Percentiles rank a stretch among this genome's conserved stretches.
Evolutionary conservation across 306 rosid genomes (phyloP).

Genomic region (Hippophae tibetana): DNA sequence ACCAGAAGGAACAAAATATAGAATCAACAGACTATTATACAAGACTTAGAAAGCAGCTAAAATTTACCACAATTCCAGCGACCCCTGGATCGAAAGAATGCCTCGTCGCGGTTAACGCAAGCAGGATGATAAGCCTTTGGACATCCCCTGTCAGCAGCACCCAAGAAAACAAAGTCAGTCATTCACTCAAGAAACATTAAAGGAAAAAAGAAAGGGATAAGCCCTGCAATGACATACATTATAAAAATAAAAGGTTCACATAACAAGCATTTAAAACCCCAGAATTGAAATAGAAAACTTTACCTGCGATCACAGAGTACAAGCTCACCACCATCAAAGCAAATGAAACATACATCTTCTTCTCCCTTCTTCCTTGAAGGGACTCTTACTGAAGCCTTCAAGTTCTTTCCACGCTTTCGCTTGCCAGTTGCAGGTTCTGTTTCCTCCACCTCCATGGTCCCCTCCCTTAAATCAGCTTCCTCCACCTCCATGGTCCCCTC

Average conservation of each 20-base stretch:
- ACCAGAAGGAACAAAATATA: too few relatives aligned
- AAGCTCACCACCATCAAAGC: constrained; percentile 97
- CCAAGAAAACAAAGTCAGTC: constrained; percentile 13
- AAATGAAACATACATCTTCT: constrained; percentile 98
- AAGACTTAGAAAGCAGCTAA: too few relatives aligned
- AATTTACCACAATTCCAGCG: too few relatives aligned
- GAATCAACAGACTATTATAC: too few relatives aligned
- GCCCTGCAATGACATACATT: background rate
- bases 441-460: constrained; percentile 34
- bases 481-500: constrained; percentile 28
- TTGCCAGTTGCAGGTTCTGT: constrained; percentile 46
- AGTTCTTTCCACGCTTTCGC: constrained; percentile 76
- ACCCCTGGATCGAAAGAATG: constrained; percentile 56
- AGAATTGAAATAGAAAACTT: constrained; percentile 9
- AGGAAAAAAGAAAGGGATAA: background rate
- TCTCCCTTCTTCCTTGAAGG: constrained; percentile 60
- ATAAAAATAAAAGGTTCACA: background rate
- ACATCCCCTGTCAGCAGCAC: constrained; percentile 64
- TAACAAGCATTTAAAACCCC: background rate
- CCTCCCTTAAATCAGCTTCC: constrained; percentile 27
- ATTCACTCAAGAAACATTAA: constrained; percentile 9
- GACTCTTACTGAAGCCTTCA: constrained; percentile 38
- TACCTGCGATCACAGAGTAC: constrained; percentile 97
- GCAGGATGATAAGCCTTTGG: constrained; percentile 98
- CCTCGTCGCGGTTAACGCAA: constrained; percentile 86